Percentiles rank a stretch among this genome's conserved stretches.
These are phyloP conservation scores for Umbelopsis sp. DNA, from an alignment of 192 early-diverging fungal genomes.

Conservation along the genomic window DNA sequence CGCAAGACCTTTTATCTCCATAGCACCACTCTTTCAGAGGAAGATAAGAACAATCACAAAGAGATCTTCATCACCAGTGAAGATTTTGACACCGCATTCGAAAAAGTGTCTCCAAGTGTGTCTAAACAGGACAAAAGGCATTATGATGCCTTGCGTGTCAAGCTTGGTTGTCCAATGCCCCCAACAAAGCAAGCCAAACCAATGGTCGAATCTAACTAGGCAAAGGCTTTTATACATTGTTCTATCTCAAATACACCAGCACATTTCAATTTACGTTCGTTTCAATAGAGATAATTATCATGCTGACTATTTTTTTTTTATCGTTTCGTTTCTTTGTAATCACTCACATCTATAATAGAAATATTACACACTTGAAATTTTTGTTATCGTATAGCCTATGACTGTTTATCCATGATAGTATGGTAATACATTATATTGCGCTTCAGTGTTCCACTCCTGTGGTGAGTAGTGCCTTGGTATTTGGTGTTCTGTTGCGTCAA, in stretches of 20 bases:
- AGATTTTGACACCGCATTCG: slow-evolving; percentile 85
- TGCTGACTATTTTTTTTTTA: neutral
- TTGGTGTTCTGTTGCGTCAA: neutral
- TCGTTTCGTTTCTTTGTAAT: no score
- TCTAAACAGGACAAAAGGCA: slow-evolving; percentile 52
- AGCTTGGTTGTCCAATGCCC: slow-evolving; percentile 43
- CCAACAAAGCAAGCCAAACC: neutral
- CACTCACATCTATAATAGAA: no score
- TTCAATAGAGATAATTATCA: neutral
- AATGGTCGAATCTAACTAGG: neutral
- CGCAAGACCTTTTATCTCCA: slow-evolving; percentile 57
- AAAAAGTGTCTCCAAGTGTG: slow-evolving; percentile 81
- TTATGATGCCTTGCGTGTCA: slow-evolving; percentile 46
- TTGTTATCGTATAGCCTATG: no score
- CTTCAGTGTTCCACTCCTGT: neutral
- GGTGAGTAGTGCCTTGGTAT: neutral
- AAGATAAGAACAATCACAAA: slow-evolving; percentile 14
- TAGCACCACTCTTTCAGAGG: slow-evolving; percentile 28
- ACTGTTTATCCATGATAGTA: neutral
- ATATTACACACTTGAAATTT: no score
- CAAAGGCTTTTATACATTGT: neutral
- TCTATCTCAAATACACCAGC: neutral
- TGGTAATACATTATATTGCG: neutral
- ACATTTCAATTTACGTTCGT: neutral
- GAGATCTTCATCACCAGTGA: slow-evolving; percentile 54